Base-by-base conservation (phyloP, 1,284 basidiomycete genomes). In the Cryptococcus hybrid region DNA sequence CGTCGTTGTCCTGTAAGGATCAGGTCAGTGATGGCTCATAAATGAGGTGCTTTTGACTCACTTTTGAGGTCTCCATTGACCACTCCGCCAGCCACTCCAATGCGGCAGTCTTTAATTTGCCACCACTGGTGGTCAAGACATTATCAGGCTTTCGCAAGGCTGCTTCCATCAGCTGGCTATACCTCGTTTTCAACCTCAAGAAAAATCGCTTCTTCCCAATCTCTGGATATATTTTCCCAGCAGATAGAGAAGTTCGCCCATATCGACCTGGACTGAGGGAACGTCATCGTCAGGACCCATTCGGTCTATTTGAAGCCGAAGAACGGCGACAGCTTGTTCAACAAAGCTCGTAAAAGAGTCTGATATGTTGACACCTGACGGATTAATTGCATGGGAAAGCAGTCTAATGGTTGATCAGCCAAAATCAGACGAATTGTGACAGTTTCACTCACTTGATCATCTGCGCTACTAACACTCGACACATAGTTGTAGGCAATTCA, bases 291-390 rank as follows among this genome's bases (percentile, higher is more conserved):
- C 79, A 18, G 81, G 80, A 55, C 84, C 82, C n/a, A 84, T 81
- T 57, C 88, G 88, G 57, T 92, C 90, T 24, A 90, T 82, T 47
- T 90, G 81, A 6, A 89, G 80, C 64, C 88, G 88, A 47, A 92
- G 78, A 37, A 92, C 85, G 0, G 84, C 82, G 52, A 90, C 85
- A 61, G 88, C 69, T 64, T 79, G 90, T 52, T 92, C 90, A 38
- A 89, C 81, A 71, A 91, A 88, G 30, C 86, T 73, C 1, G 84
- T 79, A 55, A 85, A 84, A 5, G 82, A 75, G 5, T 87, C 84
- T 11, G 82, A 84, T 45, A 83, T 77, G 35, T 73, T 76, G n/a
- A 82, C 79, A 39, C 82, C 81, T 5, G 62, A 61, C 8, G 69
- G 58, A 6, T 65, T 61, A n/a, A 69, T 55, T 0, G 70, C 68